Base-by-base conservation (phyloP, 73 alveolate species). In the Symbiodinium natans region DNA sequence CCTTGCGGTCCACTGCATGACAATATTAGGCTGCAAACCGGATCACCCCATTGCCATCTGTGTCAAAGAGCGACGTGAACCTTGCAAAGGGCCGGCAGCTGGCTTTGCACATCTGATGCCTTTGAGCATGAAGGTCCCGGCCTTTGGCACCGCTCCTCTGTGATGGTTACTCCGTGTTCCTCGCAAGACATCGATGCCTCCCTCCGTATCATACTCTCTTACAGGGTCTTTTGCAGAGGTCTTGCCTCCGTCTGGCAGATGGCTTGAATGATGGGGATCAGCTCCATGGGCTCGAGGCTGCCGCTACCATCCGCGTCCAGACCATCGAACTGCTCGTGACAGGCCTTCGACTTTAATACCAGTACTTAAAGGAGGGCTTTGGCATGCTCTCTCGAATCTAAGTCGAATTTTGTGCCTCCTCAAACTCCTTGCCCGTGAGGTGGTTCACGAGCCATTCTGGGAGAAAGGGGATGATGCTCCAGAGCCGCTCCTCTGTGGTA, bases 31-130 rank as follows among this genome's bases (percentile, higher is more conserved):
- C 84, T n/a, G 84, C 43, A 33, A 4, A 38, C 96, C 43, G 86
- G 88, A 90, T 90, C 80, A 90, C 96, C 19, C 96, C 96, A 27
- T 90, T 90, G 41, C 96, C 96, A 41, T 90, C 96, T 7, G 96
- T 90, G 77, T 90, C 96, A 75, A 90, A 90, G 80, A 90, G 96
- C 48, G 48, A 38, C 36, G 96, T 90, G 96, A 90, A 90, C 96
- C 96, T 90, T 46, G 39, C 82, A 4, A 2, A 27, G 11, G 63
- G 0, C 3, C 59, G 17, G n/a, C 11, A 25, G 56, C 4, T 46
- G 9, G 2, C 56, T 21, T 3, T 48, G 73, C 33, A 27, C 36
- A 29, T 36, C 13, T 13, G 9, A 23, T 52, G 15, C n/a, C 71
- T 52, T 29, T 25, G 33, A 17, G 36, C 36, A 21, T 25, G 27